Evolutionary conservation across 768 basidiomycete species (phyloP), one percentile per base, ranked within the genome.

Genomic region (Tubosaeta sp.): DNA sequence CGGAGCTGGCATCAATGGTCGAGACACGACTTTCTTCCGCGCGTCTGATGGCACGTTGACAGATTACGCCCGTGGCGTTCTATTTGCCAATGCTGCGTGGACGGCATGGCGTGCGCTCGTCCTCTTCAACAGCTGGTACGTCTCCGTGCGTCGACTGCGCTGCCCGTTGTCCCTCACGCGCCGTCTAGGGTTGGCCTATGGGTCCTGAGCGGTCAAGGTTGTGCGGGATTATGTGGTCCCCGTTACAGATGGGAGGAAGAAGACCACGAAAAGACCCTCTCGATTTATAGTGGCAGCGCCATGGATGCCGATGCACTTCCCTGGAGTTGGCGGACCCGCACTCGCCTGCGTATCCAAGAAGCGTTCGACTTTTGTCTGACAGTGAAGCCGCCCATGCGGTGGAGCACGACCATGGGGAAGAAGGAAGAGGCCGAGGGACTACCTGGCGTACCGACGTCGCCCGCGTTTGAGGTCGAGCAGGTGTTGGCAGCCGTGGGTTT

Each of bases 221-320:
- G 86, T 43, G 90, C 82, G 45, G 89, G 91, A n/a, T 65, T 92
- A 14, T 90, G 88, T 66, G 91, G 91, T 41, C 91, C 91, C 10
- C 82, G 88, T 13, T 82, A 84, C 60, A 77, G 85, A 56, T 91
- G 88, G 91, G 90, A 92, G 64, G 91, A 92, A 71, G 81, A 86
- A 46, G 82, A 83, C 26, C 75, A 73, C 14, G 85, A 86, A 63
- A 86, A 85, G 72, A 73, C 73, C 3, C 65, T 74, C 38, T 76
- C 81, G 5, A 60, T 74, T 22, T 78, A 80, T 59, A 76, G 72
- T 53, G 82, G 83, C 46, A 55, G 65, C 1, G 61, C 52, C 16
- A 65, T 71, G 12, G 79, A 80, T 26, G 60, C 65, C 14, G 75
- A 75, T 25, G 74, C 77, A 13, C 76, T 93, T 22, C 79, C 83